Percentiles rank a stretch among this genome's conserved stretches.
These are phyloP conservation scores for Arachnopeziza araneosa DNA, from an alignment of 2,329 filamentous ascomycete species.

Conservation along the genomic window DNA sequence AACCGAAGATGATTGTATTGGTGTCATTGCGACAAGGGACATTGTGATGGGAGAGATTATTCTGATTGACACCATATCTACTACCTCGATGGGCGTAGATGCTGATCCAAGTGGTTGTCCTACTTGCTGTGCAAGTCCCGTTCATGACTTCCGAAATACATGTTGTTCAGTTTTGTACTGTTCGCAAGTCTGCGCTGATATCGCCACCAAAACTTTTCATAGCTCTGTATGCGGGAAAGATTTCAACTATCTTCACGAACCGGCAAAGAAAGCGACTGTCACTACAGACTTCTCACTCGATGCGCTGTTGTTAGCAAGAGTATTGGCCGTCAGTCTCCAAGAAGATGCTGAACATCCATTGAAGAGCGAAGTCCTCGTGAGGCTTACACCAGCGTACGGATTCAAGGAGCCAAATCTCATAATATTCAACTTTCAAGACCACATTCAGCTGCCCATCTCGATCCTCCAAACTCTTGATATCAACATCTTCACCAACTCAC, in stretches of 20 bases:
- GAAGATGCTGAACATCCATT: slow-evolving; percentile 23
- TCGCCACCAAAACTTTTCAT: slow-evolving; percentile 26
- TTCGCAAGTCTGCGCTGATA: slow-evolving; percentile 21
- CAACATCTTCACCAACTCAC: slow-evolving; percentile 24
- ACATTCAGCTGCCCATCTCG: slow-evolving; percentile 24
- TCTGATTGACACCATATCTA: slow-evolving; percentile 17
- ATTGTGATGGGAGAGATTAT: slow-evolving; percentile 17
- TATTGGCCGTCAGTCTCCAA: slow-evolving; percentile 26
- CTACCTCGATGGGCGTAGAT: slow-evolving; percentile 16
- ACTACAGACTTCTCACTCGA: slow-evolving; percentile 23
- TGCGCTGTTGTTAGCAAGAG: slow-evolving; percentile 26
- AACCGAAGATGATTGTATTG: slow-evolving; percentile 22
- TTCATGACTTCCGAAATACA: slow-evolving; percentile 13
- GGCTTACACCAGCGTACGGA: slow-evolving; percentile 28
- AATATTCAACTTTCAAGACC: slow-evolving; percentile 28
- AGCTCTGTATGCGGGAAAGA: slow-evolving; percentile 26
- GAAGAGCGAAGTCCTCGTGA: slow-evolving; percentile 24
- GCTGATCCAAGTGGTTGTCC: slow-evolving; percentile 14
- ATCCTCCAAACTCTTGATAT: slow-evolving; percentile 28
- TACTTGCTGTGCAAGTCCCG: slow-evolving; percentile 23
- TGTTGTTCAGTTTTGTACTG: slow-evolving; percentile 27
- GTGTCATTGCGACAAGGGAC: slow-evolving; percentile 18
- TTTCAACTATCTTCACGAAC: slow-evolving; percentile 24
- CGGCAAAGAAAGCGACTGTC: slow-evolving; percentile 13
- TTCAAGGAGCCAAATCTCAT: slow-evolving; percentile 23